These are phyloP conservation scores for Leucocoprinus leucothites DNA, from an alignment of 768 basidiomycete genomes.

Conservation along the genomic window DNA sequence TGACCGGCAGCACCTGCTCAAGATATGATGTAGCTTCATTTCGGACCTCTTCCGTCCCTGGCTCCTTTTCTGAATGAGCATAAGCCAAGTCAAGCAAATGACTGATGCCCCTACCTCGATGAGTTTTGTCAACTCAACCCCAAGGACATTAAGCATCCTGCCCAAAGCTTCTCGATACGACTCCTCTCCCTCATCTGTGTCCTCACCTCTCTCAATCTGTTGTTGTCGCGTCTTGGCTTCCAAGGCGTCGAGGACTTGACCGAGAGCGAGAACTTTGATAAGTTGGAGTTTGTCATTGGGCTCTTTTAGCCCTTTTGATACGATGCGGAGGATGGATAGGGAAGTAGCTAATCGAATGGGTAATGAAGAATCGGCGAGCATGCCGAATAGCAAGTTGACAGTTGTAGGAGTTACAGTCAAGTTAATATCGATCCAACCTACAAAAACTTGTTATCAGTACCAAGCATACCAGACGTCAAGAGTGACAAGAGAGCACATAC, in stretches of 20 bases:
- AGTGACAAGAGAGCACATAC: conserved; percentile 51
- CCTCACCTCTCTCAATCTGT: conserved; percentile 60
- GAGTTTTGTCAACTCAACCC: conserved; percentile 80
- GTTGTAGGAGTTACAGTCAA: conserved; percentile 90
- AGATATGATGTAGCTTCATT: conserved; percentile 64
- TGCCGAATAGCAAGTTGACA: conserved; percentile 77
- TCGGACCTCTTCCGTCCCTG: conserved; percentile 52
- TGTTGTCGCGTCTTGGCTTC: conserved; percentile 72
- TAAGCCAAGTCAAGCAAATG: conserved; percentile 13
- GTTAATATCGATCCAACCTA: conserved; percentile 98
- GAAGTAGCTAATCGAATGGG: conserved; percentile 83
- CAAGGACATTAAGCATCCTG: conserved; percentile 76
- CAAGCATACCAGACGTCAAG: too few species aligned
- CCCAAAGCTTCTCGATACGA: conserved; percentile 88
- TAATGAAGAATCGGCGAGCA: conserved; percentile 75
- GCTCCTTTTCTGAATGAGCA: conserved; percentile 44
- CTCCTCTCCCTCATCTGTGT: conserved; percentile 84
- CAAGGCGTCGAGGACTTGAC: conserved; percentile 75
- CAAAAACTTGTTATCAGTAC: neutral
- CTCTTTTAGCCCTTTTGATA: conserved; percentile 93
- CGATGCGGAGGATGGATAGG: conserved; percentile 74
- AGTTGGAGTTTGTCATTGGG: conserved; percentile 86
- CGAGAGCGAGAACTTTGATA: conserved; percentile 84
- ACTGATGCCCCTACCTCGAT: conserved; percentile 59
- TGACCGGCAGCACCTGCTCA: conserved; percentile 68